phyloP scores from a whole-genome alignment of 2,329 filamentous ascomycete genomes.

The Tolypocladium inflatum region DNA sequence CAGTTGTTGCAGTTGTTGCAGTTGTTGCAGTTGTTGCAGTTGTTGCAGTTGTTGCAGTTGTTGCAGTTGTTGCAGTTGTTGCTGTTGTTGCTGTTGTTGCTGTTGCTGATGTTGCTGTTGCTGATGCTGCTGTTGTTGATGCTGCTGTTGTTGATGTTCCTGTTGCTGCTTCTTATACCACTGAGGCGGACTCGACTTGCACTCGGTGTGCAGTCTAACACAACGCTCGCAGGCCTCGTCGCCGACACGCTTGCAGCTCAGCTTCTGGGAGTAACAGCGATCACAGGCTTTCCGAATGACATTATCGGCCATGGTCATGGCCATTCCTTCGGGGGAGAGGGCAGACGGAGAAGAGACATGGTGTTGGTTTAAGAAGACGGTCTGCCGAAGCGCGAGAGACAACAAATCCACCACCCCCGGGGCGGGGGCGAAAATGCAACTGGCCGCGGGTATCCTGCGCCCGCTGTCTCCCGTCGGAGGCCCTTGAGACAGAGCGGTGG shows the following conservation, averaged over 20 bases:
- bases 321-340: conserved; percentile 12
- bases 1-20: too few relatives aligned
- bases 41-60: too few relatives aligned
- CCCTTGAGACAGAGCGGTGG: conserved; percentile 2
- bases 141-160: conserved; percentile 11
- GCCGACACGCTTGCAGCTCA: conserved; percentile 32
- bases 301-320: conserved; percentile 25
- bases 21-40: too few relatives aligned
- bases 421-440: conserved; percentile 1
- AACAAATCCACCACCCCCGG: not conserved
- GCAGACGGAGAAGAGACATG: conserved; percentile 15
- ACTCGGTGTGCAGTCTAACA: conserved; percentile 28
- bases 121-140: conserved; percentile 9
- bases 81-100: too few relatives aligned
- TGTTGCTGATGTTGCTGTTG: too few relatives aligned
- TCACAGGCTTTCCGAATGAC: conserved; percentile 35
- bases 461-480: not conserved
- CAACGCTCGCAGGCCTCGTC: conserved; percentile 33
- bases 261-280: conserved; percentile 35
- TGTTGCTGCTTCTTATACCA: conserved; percentile 25
- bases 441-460: not conserved
- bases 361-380: conserved; percentile 17
- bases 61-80: too few relatives aligned
- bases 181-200: conserved; percentile 33
- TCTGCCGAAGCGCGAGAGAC: conserved; percentile 9